Conservation (phyloP, 2,329 filamentous ascomycete species). For the Penicillium italicum region DNA sequence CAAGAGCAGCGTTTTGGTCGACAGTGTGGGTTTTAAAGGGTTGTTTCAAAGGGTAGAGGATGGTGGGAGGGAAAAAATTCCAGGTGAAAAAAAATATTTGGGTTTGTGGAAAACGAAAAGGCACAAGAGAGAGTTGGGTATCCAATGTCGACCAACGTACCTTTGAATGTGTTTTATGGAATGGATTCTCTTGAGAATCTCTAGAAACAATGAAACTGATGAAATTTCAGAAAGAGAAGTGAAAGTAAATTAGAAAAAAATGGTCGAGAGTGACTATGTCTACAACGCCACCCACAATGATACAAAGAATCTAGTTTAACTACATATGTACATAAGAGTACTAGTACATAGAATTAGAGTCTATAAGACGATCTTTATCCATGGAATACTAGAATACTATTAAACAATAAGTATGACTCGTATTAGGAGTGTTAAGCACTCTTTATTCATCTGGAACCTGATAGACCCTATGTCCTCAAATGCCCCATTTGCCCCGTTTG, state of each 20-base stretch:
- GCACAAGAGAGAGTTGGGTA: not conserved
- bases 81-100: slow-evolving; percentile 21
- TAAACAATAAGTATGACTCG: not conserved
- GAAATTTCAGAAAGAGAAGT: slow-evolving; percentile 13
- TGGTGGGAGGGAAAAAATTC: slow-evolving; percentile 23
- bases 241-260: not conserved
- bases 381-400: no score
- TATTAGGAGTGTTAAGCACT: not conserved
- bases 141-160: slow-evolving; percentile 8
- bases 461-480: not conserved
- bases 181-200: not conserved
- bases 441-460: slow-evolving; percentile 9
- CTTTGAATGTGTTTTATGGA: not conserved
- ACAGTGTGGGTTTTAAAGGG: slow-evolving; percentile 7
- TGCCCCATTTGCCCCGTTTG: slow-evolving; percentile 11
- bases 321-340: no score
- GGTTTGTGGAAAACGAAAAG: slow-evolving; percentile 16
- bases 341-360: no score
- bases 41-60: slow-evolving; percentile 12
- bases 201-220: not conserved
- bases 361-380: no score
- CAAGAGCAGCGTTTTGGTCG: slow-evolving; percentile 22
- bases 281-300: slow-evolving; percentile 22
- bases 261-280: not conserved
- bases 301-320: slow-evolving; percentile 5